These are phyloP conservation scores for Suhomyces sp. DNA, from an alignment of 805 yeast genomes.

Conservation along the genomic window DNA sequence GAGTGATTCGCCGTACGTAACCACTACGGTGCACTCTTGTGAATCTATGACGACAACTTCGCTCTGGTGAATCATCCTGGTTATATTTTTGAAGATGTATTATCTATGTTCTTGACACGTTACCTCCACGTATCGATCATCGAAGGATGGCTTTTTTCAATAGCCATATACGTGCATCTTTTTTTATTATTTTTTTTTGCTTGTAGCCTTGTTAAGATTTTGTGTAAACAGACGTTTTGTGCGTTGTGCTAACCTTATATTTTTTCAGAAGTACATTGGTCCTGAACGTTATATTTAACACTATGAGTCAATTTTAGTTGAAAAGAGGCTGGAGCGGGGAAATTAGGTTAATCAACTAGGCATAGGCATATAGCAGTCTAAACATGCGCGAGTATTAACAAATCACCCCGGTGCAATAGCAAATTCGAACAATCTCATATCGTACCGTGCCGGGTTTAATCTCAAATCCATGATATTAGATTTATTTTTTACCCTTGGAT, in stretches of 20 bases:
- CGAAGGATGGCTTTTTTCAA: neutral
- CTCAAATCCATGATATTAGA: neutral
- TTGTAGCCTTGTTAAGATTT: neutral
- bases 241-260: neutral
- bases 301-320: neutral
- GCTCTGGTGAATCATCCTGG: constrained; percentile 10
- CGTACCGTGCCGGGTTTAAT: neutral
- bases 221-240: neutral
- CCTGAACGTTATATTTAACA: neutral
- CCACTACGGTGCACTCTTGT: constrained; percentile 14
- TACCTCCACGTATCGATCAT: neutral
- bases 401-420: neutral
- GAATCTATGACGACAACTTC: constrained; percentile 7
- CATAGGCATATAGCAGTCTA: neutral
- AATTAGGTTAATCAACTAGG: neutral
- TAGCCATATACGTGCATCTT: neutral
- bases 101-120: neutral
- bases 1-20: constrained; percentile 8
- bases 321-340: neutral
- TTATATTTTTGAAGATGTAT: neutral
- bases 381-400: neutral
- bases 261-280: neutral
- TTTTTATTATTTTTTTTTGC: neutral
- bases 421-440: neutral
- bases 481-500: neutral